Evolutionary conservation across 768 basidiomycete genomes (phyloP), one percentile per base, ranked within the genome.

Genomic region (Mycena rebaudengoi): DNA sequence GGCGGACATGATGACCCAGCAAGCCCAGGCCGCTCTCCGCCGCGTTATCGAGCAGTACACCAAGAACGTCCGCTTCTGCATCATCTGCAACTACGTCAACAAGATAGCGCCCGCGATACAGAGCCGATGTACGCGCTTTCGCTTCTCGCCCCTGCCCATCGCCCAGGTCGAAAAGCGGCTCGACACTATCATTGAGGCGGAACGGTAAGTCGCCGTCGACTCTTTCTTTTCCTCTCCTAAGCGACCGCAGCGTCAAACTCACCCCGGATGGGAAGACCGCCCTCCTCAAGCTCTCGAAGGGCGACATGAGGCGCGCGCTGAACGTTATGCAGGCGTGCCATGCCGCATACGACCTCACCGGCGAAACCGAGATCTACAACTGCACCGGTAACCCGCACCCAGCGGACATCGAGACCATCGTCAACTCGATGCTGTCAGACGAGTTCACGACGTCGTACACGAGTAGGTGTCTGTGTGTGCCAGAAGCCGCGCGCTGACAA

Each of bases 1-100:
- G 77, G 98, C 98, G n/a, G 98, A 99, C 82, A 98, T 98, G 97
- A 99, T 99, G 98, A 99, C 98, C 0, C 91, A 95, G 66, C 91
- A 94, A 58, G 98, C 98, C 1, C 98, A 99, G 74, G 94, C 96
- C 4, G 98, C 98, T 25, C 86, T 99, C 29, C 92, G 98, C 28
- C 91, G 98, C 70, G 92, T 99, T 33, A 98, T 99, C 68, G 98
- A 99, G 77, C 96, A 98, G 68, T 99, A 98, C 77, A 99, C 98
- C 20, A 95, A 91, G 79, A 99, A 99, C 72, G 98, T 98, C 68
- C 90, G 98, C 37, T 99, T 99, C 78, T 99, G 98, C 79, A 99
- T 99, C 71, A 97, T 99, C 62, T 99, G 98, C 85, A 99, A 99
- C 79, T 99, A 99, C 70, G 98, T 99, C 76, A 99, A 99, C 86